These are phyloP conservation scores for Talaromyces stipitatus DNA, from an alignment of 495 filamentous ascomycete species.

Conservation along the genomic window DNA sequence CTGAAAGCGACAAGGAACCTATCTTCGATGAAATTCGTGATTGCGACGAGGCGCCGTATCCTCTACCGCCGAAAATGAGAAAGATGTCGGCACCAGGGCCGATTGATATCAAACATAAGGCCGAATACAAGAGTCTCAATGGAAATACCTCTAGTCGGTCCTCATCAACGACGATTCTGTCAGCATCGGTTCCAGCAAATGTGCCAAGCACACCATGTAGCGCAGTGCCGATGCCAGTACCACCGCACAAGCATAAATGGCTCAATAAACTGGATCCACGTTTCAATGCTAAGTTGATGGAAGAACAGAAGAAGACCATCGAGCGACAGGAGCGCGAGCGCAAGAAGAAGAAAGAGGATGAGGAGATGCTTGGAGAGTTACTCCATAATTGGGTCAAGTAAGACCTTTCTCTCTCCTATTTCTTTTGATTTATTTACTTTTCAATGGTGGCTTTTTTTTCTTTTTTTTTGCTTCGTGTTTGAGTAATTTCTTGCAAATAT, in stretches of 20 bases:
- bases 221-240: not conserved
- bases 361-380: not conserved
- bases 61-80: not conserved
- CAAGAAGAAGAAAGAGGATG: conserved; percentile 4
- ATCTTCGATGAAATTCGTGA: conserved; percentile 7
- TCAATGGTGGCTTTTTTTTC: not conserved
- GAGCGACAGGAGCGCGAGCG: conserved; percentile 1
- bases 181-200: not conserved
- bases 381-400: conserved; percentile 3
- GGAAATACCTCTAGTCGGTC: not conserved
- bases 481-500: not conserved
- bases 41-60: conserved; percentile 7
- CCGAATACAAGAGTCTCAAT: not conserved
- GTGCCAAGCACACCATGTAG: not conserved
- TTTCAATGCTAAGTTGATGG: conserved; percentile 5
- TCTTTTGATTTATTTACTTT: not conserved
- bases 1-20: conserved; percentile 6
- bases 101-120: not conserved
- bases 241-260: conserved; percentile 6
- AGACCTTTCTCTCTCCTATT: not conserved
- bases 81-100: not conserved
- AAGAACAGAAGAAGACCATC: not conserved
- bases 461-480: not conserved
- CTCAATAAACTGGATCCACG: conserved; percentile 7
- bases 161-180: not conserved